Evolutionary conservation across 2,329 filamentous ascomycete genomes (phyloP).

Genomic region (Fusarium subglutinans): DNA sequence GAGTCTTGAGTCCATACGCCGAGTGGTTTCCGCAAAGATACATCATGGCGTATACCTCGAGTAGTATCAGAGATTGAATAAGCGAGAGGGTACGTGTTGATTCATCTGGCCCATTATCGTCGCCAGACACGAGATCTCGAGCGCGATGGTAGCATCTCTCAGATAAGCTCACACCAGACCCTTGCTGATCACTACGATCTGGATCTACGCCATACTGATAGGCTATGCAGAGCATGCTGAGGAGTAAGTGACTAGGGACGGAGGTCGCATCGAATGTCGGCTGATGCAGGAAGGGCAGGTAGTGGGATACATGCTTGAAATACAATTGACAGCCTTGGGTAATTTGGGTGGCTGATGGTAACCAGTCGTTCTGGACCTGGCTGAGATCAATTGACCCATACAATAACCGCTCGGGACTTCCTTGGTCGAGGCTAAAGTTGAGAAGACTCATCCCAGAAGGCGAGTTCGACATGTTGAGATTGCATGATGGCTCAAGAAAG

Average conservation of each 20-base stretch:
- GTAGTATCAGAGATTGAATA: conserved; percentile 51
- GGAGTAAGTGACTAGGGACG: conserved; percentile 40
- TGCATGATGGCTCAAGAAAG: conserved; percentile 2
- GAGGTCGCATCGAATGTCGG: not conserved
- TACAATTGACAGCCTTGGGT: not conserved
- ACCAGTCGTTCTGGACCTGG: conserved; percentile 44
- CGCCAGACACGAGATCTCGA: not conserved
- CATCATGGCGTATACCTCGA: conserved; percentile 55
- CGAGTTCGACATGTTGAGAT: not conserved
- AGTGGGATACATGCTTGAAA: conserved; percentile 4
- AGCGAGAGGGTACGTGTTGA: conserved; percentile 42
- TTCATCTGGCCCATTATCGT: conserved; percentile 7
- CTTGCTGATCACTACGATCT: conserved; percentile 40
- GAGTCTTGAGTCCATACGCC: conserved; percentile 49
- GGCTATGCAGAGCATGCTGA: conserved; percentile 50
- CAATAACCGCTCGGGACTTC: conserved; percentile 44
- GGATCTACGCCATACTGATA: conserved; percentile 53
- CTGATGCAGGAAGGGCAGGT: conserved; percentile 2
- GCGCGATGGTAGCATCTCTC: conserved; percentile 12
- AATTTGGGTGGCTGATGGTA: not conserved
- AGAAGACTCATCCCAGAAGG: conserved; percentile 1
- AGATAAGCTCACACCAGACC: not conserved
- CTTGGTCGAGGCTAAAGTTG: conserved; percentile 16
- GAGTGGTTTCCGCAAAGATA: conserved; percentile 52
- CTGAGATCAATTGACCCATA: conserved; percentile 43